Evolutionary conservation across 768 basidiomycete genomes (phyloP), one percentile per base, ranked within the genome.

Genomic region (Lenzites betulinus): DNA sequence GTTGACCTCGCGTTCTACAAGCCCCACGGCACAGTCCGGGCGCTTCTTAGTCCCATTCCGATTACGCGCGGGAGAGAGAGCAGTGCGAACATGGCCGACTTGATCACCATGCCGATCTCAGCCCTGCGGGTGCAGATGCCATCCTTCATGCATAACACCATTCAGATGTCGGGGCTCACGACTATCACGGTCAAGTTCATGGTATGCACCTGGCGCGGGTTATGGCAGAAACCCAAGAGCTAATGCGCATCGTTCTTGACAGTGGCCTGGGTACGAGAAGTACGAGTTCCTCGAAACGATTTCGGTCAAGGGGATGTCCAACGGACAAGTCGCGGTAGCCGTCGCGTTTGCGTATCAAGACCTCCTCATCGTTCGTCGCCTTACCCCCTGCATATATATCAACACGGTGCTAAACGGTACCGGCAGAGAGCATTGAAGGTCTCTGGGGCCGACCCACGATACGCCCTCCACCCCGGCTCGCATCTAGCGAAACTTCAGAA

Each of bases 191-290:
- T 54, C 43, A 54, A 46, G 30, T 54, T 54, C 23, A 6, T 18
- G 8, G 53, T 54, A 36, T 7, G 53, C 15, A 15, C 53, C 13
- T 12, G 11, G 38, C 16, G 1, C 7, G 16, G n/a, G 13, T 5
- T 26, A 12, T 18, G 7, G 11, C 12, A 18, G 16, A 20, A 16
- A 1, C 5, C 18, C 3, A 9, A 18, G 9, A 26, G 15, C 53
- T 54, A 22, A 44, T 30, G 20, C 43, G 23, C 20, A n/a, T 26
- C 30, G 30, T 33, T 11, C 30, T 9, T n/a, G n/a, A n/a, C 51
- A 54, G 53, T 54, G 53, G 53, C 53, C 43, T 11, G 53, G 53
- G 2, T 54, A 54, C 22, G 53, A 54, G 30, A 43, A 22, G 9
- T 23, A 22, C 20, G 42, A 46, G 42, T 15, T 54, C 30, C 6